A percentile compares a stretch with the other conserved stretches of the same genome.
Conservation (phyloP, 352 stramenopile species). For the Phytophthora niederhauseri region DNA sequence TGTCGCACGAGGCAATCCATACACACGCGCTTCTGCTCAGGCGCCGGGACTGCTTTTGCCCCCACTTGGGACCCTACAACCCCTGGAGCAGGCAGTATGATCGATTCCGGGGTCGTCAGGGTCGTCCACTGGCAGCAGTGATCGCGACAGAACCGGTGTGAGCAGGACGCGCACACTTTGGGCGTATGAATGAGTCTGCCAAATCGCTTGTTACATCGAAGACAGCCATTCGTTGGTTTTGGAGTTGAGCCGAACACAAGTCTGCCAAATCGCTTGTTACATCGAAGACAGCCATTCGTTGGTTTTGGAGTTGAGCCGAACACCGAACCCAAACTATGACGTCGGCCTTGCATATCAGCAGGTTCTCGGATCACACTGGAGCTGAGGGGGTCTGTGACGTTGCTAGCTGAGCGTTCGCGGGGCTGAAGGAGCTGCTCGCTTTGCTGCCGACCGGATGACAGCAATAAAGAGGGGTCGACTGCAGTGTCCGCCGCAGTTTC, state of each 20-base stretch:
- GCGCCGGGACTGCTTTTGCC: neutral
- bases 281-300: constrained; percentile 44
- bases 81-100: constrained; percentile 6
- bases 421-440: constrained; percentile 4
- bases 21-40: constrained; percentile 37
- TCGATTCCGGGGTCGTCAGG: constrained; percentile 28
- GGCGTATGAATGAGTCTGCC: constrained; percentile 49
- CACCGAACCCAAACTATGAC: constrained; percentile 28
- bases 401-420: constrained; percentile 25
- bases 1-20: constrained; percentile 65
- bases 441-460: constrained; percentile 5
- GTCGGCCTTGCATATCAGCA: constrained; percentile 11
- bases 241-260: constrained; percentile 23
- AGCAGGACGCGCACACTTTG: constrained; percentile 57
- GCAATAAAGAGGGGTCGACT: constrained; percentile 19
- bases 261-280: constrained; percentile 49
- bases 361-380: constrained; percentile 21
- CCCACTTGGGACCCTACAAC: constrained; percentile 10
- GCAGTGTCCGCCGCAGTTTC: constrained; percentile 30
- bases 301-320: constrained; percentile 11
- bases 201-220: constrained; percentile 51
- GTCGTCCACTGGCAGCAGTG: constrained; percentile 46
- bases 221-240: constrained; percentile 33
- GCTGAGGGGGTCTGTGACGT: constrained; percentile 26
- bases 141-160: constrained; percentile 51